Conservation (phyloP, 306 rosid species). For the Lablab purpureus region DNA sequence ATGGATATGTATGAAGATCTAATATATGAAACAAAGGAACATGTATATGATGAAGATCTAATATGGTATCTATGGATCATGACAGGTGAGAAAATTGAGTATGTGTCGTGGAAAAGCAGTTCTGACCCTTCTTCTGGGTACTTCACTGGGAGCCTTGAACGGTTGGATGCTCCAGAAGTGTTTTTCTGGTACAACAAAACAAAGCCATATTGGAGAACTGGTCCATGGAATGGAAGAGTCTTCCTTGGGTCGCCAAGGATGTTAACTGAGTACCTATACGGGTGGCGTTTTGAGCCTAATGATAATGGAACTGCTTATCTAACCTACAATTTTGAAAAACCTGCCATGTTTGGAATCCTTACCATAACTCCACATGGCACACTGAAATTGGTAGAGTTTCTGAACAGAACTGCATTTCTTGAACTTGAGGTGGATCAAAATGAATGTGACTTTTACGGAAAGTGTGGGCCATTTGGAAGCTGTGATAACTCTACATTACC, state of each 20-base stretch:
- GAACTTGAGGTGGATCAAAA: not conserved
- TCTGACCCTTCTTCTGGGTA: conserved; percentile 45
- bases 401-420: not conserved
- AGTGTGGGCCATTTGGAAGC: conserved; percentile 44
- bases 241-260: conserved; percentile 54
- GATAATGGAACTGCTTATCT: conserved; percentile 30
- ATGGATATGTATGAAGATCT: not conserved
- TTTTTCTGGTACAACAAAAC: conserved; percentile 45
- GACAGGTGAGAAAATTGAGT: conserved; percentile 31
- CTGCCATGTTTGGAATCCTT: not conserved
- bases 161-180: conserved; percentile 29
- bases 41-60: not conserved
- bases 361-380: conserved; percentile 39
- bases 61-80: not conserved
- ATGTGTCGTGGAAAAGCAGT: conserved; percentile 40
- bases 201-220: conserved; percentile 48
- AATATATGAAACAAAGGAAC: not conserved
- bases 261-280: conserved; percentile 45
- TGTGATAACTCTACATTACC: conserved; percentile 37
- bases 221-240: conserved; percentile 59
- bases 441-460: conserved; percentile 48
- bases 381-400: not conserved
- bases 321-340: not conserved
- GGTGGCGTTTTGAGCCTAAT: conserved; percentile 32
- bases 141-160: conserved; percentile 30